These are phyloP conservation scores for Marasmius fiardii DNA, from an alignment of 1,284 basidiomycete species.

Conservation along the genomic window DNA sequence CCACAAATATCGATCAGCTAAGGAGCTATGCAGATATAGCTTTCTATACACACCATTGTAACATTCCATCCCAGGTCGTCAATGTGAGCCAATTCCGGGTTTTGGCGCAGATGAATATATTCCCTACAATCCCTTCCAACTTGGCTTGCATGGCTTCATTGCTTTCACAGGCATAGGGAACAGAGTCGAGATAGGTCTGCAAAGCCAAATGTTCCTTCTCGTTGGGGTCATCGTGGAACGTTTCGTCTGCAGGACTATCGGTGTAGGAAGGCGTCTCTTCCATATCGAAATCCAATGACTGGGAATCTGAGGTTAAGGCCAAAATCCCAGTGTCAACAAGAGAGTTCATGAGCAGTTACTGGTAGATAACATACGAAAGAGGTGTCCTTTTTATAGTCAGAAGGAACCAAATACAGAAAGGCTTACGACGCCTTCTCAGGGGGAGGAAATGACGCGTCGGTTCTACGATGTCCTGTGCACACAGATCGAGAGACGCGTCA, in stretches of 20 bases:
- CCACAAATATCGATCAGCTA: conserved; percentile 4
- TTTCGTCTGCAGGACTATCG: conserved; percentile 12
- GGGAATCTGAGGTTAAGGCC: conserved; percentile 2
- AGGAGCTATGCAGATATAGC: not conserved
- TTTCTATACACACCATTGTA: conserved; percentile 60
- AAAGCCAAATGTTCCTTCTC: conserved; percentile 59
- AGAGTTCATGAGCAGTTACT: conserved; percentile 5
- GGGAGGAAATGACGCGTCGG: conserved; percentile 27
- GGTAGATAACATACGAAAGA: not conserved
- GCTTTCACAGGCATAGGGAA: conserved; percentile 81
- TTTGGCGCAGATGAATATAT: conserved; percentile 71
- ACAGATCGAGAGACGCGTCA: conserved; percentile 3
- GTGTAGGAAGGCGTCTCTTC: conserved; percentile 11
- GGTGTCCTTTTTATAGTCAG: not conserved
- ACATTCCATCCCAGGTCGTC: conserved; percentile 65
- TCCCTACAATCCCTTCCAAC: conserved; percentile 71
- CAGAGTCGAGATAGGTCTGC: conserved; percentile 57
- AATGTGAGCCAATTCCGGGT: conserved; percentile 74
- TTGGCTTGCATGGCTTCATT: conserved; percentile 73
- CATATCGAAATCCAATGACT: conserved; percentile 3
- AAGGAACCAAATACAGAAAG: not conserved
- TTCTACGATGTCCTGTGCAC: conserved; percentile 12
- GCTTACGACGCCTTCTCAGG: conserved; percentile 7
- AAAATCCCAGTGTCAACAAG: conserved; percentile 1
- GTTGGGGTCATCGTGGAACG: conserved; percentile 26